A percentile compares a stretch with the other conserved stretches of the same genome.
These are phyloP conservation scores for Hanseniaspora guilliermondii DNA, from an alignment of 805 yeast genomes.

Conservation along the genomic window DNA sequence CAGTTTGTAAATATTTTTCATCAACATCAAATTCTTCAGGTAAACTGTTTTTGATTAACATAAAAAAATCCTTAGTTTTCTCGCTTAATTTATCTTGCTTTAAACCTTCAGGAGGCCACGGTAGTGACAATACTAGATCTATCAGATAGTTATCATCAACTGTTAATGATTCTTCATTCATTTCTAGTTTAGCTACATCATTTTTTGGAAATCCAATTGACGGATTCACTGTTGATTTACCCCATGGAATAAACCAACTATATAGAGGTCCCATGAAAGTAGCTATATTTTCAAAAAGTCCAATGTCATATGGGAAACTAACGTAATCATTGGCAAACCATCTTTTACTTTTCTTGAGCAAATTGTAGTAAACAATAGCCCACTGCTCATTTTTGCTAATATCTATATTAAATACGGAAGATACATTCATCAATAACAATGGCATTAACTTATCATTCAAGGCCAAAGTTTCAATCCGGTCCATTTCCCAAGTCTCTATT, in stretches of 20 bases:
- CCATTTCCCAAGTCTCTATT: constrained; percentile 86
- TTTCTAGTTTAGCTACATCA: constrained; percentile 34
- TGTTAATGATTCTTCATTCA: constrained; percentile 26
- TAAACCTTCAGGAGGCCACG: constrained; percentile 91
- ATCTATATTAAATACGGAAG: constrained; percentile 29
- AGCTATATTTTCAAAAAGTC: constrained; percentile 41
- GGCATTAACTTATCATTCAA: constrained; percentile 38
- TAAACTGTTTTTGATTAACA: not conserved
- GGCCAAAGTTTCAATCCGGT: constrained; percentile 59
- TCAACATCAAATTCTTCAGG: constrained; percentile 17
- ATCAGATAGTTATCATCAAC: constrained; percentile 25
- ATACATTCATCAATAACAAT: constrained; percentile 35
- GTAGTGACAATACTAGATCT: constrained; percentile 40
- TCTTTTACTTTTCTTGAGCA: constrained; percentile 14
- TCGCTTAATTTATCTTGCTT: constrained; percentile 16
- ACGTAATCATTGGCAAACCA: constrained; percentile 52
- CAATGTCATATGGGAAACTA: constrained; percentile 71
- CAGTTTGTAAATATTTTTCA: constrained; percentile 26
- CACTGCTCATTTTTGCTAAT: constrained; percentile 17
- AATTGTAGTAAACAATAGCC: not conserved
- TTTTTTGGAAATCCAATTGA: constrained; percentile 50
- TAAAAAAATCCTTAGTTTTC: constrained; percentile 18
- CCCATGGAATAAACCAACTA: constrained; percentile 64
- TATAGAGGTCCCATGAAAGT: constrained; percentile 49
- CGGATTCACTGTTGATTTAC: constrained; percentile 38